Evolutionary conservation across 2,329 filamentous ascomycete species (phyloP), one percentile per base, ranked within the genome.

Genomic region (Microdochium trichocladiopsis): DNA sequence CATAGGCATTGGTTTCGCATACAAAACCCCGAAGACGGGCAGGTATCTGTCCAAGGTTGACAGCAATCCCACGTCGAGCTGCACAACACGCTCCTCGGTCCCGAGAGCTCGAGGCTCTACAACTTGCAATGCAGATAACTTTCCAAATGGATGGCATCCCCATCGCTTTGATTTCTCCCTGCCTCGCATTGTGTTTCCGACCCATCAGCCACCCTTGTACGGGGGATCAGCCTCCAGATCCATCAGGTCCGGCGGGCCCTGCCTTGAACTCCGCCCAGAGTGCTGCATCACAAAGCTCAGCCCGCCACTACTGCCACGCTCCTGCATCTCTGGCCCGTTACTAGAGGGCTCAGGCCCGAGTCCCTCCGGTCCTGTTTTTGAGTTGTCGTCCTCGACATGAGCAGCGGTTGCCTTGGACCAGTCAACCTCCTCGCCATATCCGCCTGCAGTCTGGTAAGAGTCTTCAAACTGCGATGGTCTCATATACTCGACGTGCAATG

Each of bases 281-380:
- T 45, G 53, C 12, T 56, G 60, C 21, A 57, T 52, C 23, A 68
- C 53, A 37, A 69, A 65, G 5, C 12, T 22, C 6, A 62, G 59
- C 4, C 57, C 56, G 12, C 57, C 47, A 9, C 59, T 58, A 22
- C 61, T 60, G 33, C 57, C 55, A 25, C 70, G 67, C 55, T 76
- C 72, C 56, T 73, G 69, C 73, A 76, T 76, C 57, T 76, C 73
- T 1, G 73, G 73, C n/a, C 55, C 60, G 50, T 63, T 67, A 10
- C 53, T n/a, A 14, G 48, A 21, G 14, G 51, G n/a, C n/a, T 45
- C 21, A 11, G 41, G 41, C n/a, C 6, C 41, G 16, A 18, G 3
- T 23, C 5, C 21, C 22, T 16, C 11, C n/a, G 16, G 9, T 10
- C 6, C 18, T 16, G 16, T 18, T 45, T 16, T 18, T 45, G 41